These are phyloP conservation scores for Echria macrotheca DNA, from an alignment of 495 filamentous ascomycete genomes.

Conservation along the genomic window DNA sequence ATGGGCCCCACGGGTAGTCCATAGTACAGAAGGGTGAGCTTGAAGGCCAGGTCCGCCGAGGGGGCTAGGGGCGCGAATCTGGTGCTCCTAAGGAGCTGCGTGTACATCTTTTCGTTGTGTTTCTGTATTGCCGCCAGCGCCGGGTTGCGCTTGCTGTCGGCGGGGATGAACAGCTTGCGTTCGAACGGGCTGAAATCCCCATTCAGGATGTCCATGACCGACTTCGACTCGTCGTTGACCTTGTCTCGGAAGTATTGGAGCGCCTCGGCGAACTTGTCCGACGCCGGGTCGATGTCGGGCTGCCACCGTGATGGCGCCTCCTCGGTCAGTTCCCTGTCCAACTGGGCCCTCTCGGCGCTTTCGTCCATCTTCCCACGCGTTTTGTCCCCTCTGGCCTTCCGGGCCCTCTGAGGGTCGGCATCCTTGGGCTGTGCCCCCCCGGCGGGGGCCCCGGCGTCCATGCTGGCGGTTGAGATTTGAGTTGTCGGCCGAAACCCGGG, in stretches of 20 bases:
- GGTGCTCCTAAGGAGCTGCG: constrained; percentile 13
- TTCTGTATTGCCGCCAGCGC: constrained; percentile 16
- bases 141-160: constrained; percentile 6
- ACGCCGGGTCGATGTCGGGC: constrained; percentile 13
- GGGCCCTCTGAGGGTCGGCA: too few species aligned
- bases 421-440: too few species aligned
- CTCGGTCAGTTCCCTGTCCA: constrained; percentile 2
- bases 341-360: neutral
- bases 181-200: constrained; percentile 15
- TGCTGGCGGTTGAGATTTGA: too few species aligned
- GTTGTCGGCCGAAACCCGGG: too few species aligned
- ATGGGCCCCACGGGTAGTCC: constrained; percentile 27
- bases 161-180: constrained; percentile 16
- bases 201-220: constrained; percentile 11
- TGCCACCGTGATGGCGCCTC: neutral
- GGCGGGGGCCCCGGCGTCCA: too few species aligned
- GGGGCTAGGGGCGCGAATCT: too few species aligned
- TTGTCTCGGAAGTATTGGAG: constrained; percentile 1
- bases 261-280: constrained; percentile 8
- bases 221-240: constrained; percentile 5
- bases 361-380: neutral
- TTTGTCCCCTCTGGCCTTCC: neutral
- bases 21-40: constrained; percentile 24
- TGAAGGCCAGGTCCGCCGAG: constrained; percentile 25
- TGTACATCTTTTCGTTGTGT: constrained; percentile 15